These are phyloP conservation scores for Phytophthora chlamydospora DNA, from an alignment of 352 stramenopile genomes.

Conservation along the genomic window DNA sequence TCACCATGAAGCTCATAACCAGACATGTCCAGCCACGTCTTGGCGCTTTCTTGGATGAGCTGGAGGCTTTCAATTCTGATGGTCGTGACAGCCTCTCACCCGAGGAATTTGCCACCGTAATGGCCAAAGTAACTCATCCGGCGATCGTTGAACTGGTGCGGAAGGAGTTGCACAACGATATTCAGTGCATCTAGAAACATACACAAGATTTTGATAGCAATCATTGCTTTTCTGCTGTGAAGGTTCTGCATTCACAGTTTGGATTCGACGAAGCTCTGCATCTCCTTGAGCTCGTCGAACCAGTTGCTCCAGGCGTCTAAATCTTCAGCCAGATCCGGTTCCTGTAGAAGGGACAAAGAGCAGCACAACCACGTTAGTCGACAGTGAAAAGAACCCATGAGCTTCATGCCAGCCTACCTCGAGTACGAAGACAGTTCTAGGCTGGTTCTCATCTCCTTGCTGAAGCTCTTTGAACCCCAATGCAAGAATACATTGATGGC, in stretches of 20 bases:
- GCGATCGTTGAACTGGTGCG: conserved; percentile 50
- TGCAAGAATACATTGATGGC: conserved; percentile 66
- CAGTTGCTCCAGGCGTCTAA: conserved; percentile 82
- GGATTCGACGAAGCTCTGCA: conserved; percentile 54
- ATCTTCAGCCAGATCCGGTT: conserved; percentile 76
- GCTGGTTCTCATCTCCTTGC: conserved; percentile 41
- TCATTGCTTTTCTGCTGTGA: not conserved
- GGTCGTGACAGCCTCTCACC: conserved; percentile 22
- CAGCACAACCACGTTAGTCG: not conserved
- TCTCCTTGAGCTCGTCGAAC: conserved; percentile 79
- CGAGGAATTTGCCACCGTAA: conserved; percentile 44
- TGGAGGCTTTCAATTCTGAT: conserved; percentile 21
- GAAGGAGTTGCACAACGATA: conserved; percentile 55
- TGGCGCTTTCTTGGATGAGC: conserved; percentile 25
- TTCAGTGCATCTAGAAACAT: conserved; percentile 60
- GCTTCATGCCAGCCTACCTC: conserved; percentile 42
- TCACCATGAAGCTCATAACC: conserved; percentile 49
- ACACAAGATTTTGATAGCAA: not conserved
- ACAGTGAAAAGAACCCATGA: not conserved
- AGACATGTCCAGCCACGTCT: conserved; percentile 42
- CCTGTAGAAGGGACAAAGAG: conserved; percentile 37
- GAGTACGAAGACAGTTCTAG: conserved; percentile 61
- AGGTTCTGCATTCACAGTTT: conserved; percentile 28
- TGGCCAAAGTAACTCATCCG: conserved; percentile 43
- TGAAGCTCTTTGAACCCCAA: conserved; percentile 75